Conservation (phyloP, 2,329 filamentous ascomycete species). For the Aspergillus quadricinctus region DNA sequence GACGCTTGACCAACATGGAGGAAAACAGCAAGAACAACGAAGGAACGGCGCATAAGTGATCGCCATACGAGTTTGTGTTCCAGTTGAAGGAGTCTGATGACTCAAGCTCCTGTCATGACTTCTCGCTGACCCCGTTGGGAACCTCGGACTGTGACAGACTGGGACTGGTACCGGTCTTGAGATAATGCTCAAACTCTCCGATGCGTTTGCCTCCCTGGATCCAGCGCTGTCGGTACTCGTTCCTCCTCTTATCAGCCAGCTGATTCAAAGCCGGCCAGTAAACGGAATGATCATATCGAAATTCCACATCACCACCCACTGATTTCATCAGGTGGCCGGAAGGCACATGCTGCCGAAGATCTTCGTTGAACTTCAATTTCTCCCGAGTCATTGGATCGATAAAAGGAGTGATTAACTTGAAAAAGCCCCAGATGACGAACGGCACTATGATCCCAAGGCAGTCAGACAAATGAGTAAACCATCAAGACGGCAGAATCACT, state of each 20-base stretch:
- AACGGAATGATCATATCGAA: conserved; percentile 80
- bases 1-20: background rate
- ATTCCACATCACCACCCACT: conserved; percentile 74
- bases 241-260: conserved; percentile 63
- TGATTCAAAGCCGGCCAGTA: conserved; percentile 87
- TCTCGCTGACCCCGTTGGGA: conserved; percentile 1
- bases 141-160: conserved; percentile 31
- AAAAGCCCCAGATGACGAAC: conserved; percentile 88
- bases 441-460: conserved; percentile 56
- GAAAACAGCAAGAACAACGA: background rate
- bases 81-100: background rate
- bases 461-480: background rate
- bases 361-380: conserved; percentile 97
- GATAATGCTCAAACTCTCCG: conserved; percentile 81
- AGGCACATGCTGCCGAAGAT: conserved; percentile 77
- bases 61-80: background rate
- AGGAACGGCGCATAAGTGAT: background rate
- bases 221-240: conserved; percentile 67
- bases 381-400: conserved; percentile 91
- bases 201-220: conserved; percentile 71
- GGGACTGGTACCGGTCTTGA: conserved; percentile 62
- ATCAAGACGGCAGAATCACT: conserved; percentile 26
- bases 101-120: background rate
- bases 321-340: conserved; percentile 75
- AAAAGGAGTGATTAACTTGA: conserved; percentile 92